A percentile compares a stretch with the other conserved stretches of the same genome.
Conservation (phyloP, 371 early-diverging fungal species). For the Rhizopus delemar region DNA sequence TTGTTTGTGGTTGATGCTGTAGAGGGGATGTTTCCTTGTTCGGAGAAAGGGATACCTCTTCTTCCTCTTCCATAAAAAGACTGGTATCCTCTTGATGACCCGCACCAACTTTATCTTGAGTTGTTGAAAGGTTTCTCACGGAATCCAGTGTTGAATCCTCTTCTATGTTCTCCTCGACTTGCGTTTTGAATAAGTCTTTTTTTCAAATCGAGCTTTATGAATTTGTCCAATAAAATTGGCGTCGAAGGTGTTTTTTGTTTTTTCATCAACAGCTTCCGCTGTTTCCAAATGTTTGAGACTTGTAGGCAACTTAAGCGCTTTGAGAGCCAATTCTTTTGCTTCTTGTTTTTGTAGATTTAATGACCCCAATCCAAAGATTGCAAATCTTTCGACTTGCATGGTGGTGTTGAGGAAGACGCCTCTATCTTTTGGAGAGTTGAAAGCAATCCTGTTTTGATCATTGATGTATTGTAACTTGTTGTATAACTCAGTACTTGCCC, state of each 20-base stretch:
- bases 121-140: too few relatives aligned
- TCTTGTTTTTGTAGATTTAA: too few relatives aligned
- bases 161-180: neutral
- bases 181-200: conserved; percentile 1
- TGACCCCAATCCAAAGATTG: conserved; percentile 5
- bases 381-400: conserved; percentile 4
- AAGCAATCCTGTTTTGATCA: too few relatives aligned
- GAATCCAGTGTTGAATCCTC: neutral
- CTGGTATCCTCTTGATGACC: too few relatives aligned
- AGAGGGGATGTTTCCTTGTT: neutral
- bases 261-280: neutral
- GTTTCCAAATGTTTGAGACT: conserved; percentile 10
- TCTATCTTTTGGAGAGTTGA: neutral
- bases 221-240: conserved; percentile 1
- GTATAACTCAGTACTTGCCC: too few relatives aligned
- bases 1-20: neutral
- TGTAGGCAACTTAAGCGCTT: conserved; percentile 9
- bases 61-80: conserved; percentile 2
- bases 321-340: conserved; percentile 1
- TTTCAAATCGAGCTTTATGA: conserved; percentile 9
- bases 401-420: neutral
- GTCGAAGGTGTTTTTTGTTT: conserved; percentile 1
- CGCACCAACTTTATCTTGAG: too few relatives aligned
- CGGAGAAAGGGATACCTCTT: neutral
- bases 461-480: too few relatives aligned